These are phyloP conservation scores for Capsella rubella DNA, from an alignment of 441 rosid genomes.

Conservation along the genomic window DNA sequence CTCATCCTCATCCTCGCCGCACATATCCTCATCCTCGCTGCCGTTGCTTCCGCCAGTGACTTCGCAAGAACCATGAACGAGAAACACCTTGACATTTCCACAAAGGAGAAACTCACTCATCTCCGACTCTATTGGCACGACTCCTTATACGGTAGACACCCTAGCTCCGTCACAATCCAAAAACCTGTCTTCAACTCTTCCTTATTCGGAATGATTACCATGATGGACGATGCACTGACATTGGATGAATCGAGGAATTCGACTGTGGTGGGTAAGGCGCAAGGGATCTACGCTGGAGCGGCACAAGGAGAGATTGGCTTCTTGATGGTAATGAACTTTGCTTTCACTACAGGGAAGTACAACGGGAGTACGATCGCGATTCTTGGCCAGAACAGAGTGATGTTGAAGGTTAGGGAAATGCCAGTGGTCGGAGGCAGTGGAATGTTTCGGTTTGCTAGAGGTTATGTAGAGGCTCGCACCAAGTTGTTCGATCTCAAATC, in stretches of 20 bases:
- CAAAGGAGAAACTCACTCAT: constrained; percentile 60
- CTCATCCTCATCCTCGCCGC: constrained; percentile 15
- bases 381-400: constrained; percentile 56
- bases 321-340: constrained; percentile 66
- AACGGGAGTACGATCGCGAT: constrained; percentile 62
- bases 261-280: constrained; percentile 34
- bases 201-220: constrained; percentile 18
- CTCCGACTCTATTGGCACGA: constrained; percentile 76
- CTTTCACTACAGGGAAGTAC: constrained; percentile 60
- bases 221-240: constrained; percentile 38
- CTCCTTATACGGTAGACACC: constrained; percentile 50
- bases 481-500: constrained; percentile 26
- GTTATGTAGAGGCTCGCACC: constrained; percentile 59
- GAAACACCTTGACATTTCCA: constrained; percentile 38
- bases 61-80: constrained; percentile 22
- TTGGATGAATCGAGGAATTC: not conserved
- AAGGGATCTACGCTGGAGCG: constrained; percentile 34
- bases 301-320: constrained; percentile 46
- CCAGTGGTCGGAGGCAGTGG: constrained; percentile 81
- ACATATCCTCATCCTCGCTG: constrained; percentile 8
- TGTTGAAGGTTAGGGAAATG: constrained; percentile 59
- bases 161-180: constrained; percentile 51
- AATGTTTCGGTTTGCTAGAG: constrained; percentile 64
- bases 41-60: not conserved
- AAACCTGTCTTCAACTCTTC: constrained; percentile 34